Base-by-base conservation (phyloP, 129 eudicot genomes). In the Silybum marianum region DNA sequence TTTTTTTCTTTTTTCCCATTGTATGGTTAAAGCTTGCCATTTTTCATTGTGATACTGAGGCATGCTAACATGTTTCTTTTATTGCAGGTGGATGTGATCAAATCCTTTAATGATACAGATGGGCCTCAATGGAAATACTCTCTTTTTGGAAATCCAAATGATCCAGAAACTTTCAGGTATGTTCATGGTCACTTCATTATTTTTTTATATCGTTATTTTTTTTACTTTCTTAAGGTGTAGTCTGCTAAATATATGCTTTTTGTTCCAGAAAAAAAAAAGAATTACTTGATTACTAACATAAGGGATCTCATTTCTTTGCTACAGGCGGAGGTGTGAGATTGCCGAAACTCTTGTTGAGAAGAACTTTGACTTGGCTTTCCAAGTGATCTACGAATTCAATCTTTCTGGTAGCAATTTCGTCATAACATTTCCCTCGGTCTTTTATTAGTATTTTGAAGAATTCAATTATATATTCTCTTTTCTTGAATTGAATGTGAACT, bases 101-200 rank as follows among this genome's bases (percentile, higher is more conserved):
- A 83, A 88, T 91, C 95, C 32, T 91, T 92, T 84, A 91, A 87
- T 84, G 98, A 92, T 81, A 81, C 88, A 71, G 99, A 95, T 79
- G 98, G 98, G 75, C 93, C 99, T 30, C 98, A 89, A 66, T 95
- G 99, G 99, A 95, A 95, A 74, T 87, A 91, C 83, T 91, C 99
- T 83, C 90, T 95, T 42, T 95, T 95, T 83, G 99, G 99, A 69
- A 95, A 95, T 84, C 99, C 99, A 68, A 92, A 87, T 78, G 99
- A 95, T 77, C 90, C 95, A 1, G 99, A 95, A 83, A 95, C 99
- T 62, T 95, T 90, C 86, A 93, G 96, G 98, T 90, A 74, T 58
- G 77, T 82, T 81, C n/a, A 42, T 32, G 32, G n/a, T 63, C 69
- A 16, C 51, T 39, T 11, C n/a, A 22, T 25, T 75, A 22, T 25